These are phyloP conservation scores for Hymenotorrendiella dingleyae DNA, from an alignment of 2,329 filamentous ascomycete genomes.

Conservation along the genomic window DNA sequence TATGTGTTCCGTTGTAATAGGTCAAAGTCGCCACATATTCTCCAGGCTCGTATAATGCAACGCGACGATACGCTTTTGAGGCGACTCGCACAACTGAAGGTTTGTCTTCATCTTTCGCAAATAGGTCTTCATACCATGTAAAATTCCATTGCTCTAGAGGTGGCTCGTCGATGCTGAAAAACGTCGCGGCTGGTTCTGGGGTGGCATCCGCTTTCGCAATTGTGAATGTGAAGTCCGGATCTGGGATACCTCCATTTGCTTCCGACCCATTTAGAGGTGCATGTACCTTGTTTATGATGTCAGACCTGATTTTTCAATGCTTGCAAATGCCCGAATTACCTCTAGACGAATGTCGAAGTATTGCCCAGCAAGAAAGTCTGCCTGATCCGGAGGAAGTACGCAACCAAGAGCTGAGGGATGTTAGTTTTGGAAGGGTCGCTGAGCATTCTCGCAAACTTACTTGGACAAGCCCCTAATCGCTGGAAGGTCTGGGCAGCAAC, in stretches of 20 bases:
- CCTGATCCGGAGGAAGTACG: constrained; percentile 55
- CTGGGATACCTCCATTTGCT: constrained; percentile 60
- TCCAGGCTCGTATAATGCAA: constrained; percentile 73
- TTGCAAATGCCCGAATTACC: constrained; percentile 13
- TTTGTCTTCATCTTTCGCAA: constrained; percentile 63
- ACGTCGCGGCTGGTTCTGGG: constrained; percentile 52
- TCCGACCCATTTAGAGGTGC: constrained; percentile 77
- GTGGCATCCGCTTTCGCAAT: constrained; percentile 58
- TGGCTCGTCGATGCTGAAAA: constrained; percentile 66
- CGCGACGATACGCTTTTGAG: constrained; percentile 69
- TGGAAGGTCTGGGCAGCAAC: constrained; percentile 55
- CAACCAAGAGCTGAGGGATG: constrained; percentile 43
- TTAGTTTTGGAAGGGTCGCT: constrained; percentile 8
- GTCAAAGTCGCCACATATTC: constrained; percentile 69
- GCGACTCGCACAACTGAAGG: constrained; percentile 74
- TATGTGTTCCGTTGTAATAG: constrained; percentile 69
- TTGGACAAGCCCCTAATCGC: constrained; percentile 52
- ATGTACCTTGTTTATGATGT: constrained; percentile 46
- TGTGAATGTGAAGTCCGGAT: constrained; percentile 70
- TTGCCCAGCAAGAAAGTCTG: constrained; percentile 78
- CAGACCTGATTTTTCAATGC: background rate
- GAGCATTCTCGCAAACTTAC: constrained; percentile 4
- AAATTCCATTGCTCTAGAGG: constrained; percentile 77
- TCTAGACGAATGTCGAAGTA: constrained; percentile 80
- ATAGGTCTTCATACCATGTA: constrained; percentile 79